Evolutionary conservation across 2,329 filamentous ascomycete genomes (phyloP), one percentile per base, ranked within the genome.

Genomic region (Coniochaeta sp.): DNA sequence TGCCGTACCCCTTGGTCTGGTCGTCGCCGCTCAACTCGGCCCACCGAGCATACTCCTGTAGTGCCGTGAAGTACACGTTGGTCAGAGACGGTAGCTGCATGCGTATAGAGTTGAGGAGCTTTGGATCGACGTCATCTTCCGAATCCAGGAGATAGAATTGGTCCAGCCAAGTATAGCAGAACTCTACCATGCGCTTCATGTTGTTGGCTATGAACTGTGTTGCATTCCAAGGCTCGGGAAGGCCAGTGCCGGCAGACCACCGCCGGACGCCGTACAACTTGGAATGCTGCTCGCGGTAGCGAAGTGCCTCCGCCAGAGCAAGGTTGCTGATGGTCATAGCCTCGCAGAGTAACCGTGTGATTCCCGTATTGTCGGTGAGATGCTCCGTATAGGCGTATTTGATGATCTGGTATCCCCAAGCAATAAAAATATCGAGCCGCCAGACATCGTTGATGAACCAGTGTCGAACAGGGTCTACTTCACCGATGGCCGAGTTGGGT

Each of bases 151-250:
- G 59, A 22, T 71, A 71, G 56, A 76, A 69, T 49, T 76, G 70
- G 46, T 75, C 71, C 3, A 79, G 69, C 79, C 78, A 82, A 53
- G 76, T 73, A 24, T 76, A 71, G 33, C 75, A 75, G 16, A 86
- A 73, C 56, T 84, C 78, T 20, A 81, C 71, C 14, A 85, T 73
- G 16, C 81, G 79, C 61, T 81, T 80, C 12, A 76, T 61, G 55
- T 84, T 85, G 63, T 83, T 83, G 49, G 82, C 78, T 51, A 84
- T 72, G 56, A 76, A 81, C 40, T 72, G 67, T 57, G 79, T 82
- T 14, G 89, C 91, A 0, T 91, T 96, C 94, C 94, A 99, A 42
- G 91, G 87, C 54, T 89, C 84, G 0, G 86, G 81, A 8, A 96
- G 75, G 61, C 90, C 91, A 42, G 81, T 79, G n/a, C 77, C 71